Evolutionary conservation across 2,329 filamentous ascomycete genomes (phyloP).

Genomic region (Penicillium hesseltinei): DNA sequence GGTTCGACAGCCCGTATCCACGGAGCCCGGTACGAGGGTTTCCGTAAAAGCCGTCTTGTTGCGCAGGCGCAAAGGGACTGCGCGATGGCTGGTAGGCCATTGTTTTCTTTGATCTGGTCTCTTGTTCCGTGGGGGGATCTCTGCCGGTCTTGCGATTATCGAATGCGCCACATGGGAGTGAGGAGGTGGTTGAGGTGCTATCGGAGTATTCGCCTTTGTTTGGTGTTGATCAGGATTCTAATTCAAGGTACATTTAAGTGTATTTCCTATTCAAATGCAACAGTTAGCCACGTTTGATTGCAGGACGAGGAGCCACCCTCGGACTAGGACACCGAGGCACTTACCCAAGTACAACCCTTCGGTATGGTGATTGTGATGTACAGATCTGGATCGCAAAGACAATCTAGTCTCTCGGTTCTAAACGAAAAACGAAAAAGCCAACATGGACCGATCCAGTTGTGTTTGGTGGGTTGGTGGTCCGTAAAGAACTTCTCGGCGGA

Average conservation of each 20-base stretch:
- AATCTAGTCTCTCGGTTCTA: background rate
- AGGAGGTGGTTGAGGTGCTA: background rate
- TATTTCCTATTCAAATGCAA: background rate
- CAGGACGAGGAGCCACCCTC: background rate
- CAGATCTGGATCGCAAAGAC: background rate
- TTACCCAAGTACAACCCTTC: background rate
- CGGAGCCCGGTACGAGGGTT: conserved; percentile 36
- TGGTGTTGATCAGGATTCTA: background rate
- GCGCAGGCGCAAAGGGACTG: conserved; percentile 14
- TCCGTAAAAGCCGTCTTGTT: conserved; percentile 28
- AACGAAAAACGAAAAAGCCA: background rate
- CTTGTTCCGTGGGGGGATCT: background rate
- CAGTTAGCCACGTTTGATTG: background rate
- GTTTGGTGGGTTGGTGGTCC: background rate
- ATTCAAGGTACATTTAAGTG: background rate
- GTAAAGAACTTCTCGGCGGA: conserved; percentile 6
- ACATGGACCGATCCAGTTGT: background rate
- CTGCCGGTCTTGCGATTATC: conserved; percentile 7
- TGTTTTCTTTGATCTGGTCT: conserved; percentile 7
- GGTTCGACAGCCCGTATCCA: conserved; percentile 38
- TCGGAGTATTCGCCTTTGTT: background rate
- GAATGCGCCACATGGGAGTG: conserved; percentile 15
- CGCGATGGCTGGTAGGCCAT: conserved; percentile 61
- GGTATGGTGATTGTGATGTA: background rate
- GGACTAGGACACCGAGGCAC: background rate